Base-by-base conservation (phyloP, 352 stramenopile genomes). In the Ophiocytium majus region DNA sequence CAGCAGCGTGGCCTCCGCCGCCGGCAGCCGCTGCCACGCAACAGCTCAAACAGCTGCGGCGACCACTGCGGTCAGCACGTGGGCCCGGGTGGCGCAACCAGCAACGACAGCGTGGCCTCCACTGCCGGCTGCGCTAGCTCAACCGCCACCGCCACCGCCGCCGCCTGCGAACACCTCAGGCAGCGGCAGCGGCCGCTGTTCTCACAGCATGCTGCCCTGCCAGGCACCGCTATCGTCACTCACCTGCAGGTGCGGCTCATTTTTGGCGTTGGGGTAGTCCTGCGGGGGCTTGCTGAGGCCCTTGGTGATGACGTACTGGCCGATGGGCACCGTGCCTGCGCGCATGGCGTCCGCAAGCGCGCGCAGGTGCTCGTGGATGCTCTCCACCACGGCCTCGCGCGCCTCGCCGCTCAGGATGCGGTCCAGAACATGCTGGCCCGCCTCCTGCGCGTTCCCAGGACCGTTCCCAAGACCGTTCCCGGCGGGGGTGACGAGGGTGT, bases 271-370 rank as follows among this genome's bases (percentile, higher is more conserved):
- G 0, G 97, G 95, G 87, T 95, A 95, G 83, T 99, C 95, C 87
- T 98, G 96, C 1, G 97, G 97, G 83, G 97, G 94, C 87, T 99
- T 99, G 93, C 98, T 99, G 32, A 99, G 91, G 37, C 96, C 98
- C 91, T 99, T 99, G 19, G 97, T 99, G 86, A 99, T 99, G 31
- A 99, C 93, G 89, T 98, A 99, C 90, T 99, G 95, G 57, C 97
- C 93, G 37, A 99, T 92, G 0, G 93, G 91, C 49, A 99, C 91
- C 14, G 71, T 43, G n/a, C 93, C 94, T 0, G 91, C 93, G n/a
- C 96, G 92, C 92, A 99, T 98, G 57, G 95, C 92, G 78, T 93
- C 89, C 0, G 95, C 95, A 10, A 99, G 90, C 19, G 96, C 91
- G 89, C 84, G 82, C 0, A 99, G 89, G 87, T 98, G 92, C n/a